Base-by-base conservation (phyloP, 495 filamentous ascomycete genomes). In the Peziza echinospora region DNA sequence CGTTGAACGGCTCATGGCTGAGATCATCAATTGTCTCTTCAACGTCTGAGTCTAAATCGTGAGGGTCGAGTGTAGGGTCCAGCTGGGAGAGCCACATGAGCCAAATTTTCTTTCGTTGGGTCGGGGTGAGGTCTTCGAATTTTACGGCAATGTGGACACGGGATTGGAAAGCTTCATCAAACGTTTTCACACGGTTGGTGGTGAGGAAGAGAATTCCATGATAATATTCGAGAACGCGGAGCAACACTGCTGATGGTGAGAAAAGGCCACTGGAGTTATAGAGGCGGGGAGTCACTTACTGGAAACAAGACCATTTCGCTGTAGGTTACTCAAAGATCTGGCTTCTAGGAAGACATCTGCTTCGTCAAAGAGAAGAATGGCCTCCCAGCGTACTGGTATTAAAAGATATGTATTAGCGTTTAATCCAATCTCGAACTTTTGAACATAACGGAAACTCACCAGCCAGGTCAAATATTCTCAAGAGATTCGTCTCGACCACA, bases 381-480 rank as follows among this genome's bases (percentile, higher is more conserved):
- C 83, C 16, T 81, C 84, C 84, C 85, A 92, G n/a, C n/a, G n/a
- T n/a, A n/a, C n/a, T n/a, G n/a, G n/a, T n/a, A n/a, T n/a, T n/a
- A n/a, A n/a, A n/a, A n/a, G n/a, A n/a, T n/a, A n/a, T n/a, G n/a
- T n/a, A n/a, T n/a, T n/a, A n/a, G n/a, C n/a, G n/a, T n/a, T n/a
- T n/a, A n/a, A n/a, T n/a, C n/a, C n/a, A n/a, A n/a, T n/a, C n/a
- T n/a, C n/a, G n/a, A n/a, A n/a, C n/a, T n/a, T n/a, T n/a, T n/a
- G n/a, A n/a, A n/a, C n/a, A n/a, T n/a, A n/a, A n/a, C n/a, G n/a
- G n/a, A n/a, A n/a, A n/a, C 2, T 74, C 75, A 58, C 87, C 82
- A 16, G 82, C 82, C 43, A 92, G 80, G 50, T 91, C 82, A 28
- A 93, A 70, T 44, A 92, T 87, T 58, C 80, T 78, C 51, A 79